A percentile compares a stretch with the other conserved stretches of the same genome.
Evolutionary conservation across 495 filamentous ascomycete species (phyloP).

Genomic region (Neurospora pannonica): DNA sequence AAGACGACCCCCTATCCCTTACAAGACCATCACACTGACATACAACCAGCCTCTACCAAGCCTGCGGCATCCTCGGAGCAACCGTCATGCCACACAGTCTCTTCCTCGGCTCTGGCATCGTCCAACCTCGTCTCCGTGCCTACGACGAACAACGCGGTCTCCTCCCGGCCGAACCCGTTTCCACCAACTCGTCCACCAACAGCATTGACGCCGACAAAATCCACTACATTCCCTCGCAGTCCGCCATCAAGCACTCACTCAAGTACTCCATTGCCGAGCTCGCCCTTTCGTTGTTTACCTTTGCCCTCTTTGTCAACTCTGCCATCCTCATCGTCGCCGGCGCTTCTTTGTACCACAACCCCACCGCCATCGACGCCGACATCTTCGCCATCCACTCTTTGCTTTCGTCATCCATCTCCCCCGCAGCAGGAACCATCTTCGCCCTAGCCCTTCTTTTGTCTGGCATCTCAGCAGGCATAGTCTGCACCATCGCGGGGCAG

Average conservation of each 20-base stretch:
- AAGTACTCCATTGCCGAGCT: constrained; percentile 73
- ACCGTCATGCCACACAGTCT: constrained; percentile 93
- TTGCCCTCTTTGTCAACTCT: constrained; percentile 89
- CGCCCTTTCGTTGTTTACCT: constrained; percentile 71
- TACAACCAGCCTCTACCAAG: constrained; percentile 54
- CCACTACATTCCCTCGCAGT: constrained; percentile 66
- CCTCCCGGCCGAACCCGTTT: constrained; percentile 26
- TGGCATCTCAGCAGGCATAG: constrained; percentile 66
- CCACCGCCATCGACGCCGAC: constrained; percentile 52
- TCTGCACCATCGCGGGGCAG: constrained; percentile 77
- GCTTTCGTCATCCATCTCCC: constrained; percentile 57
- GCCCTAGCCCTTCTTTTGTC: constrained; percentile 70
- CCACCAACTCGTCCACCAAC: constrained; percentile 16
- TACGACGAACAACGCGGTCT: constrained; percentile 60
- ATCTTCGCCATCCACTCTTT: constrained; percentile 79
- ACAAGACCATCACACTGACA: too few relatives aligned
- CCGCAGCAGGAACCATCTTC: constrained; percentile 64
- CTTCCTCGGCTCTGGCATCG: constrained; percentile 81
- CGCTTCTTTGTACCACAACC: constrained; percentile 57
- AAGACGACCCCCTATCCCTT: background rate
- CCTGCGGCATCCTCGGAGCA: constrained; percentile 85
- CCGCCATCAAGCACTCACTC: constrained; percentile 69
- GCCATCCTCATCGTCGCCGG: constrained; percentile 86
- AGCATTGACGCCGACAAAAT: constrained; percentile 33
- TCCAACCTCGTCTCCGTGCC: constrained; percentile 70